Percentiles rank a stretch among this genome's conserved stretches.
Evolutionary conservation across 495 filamentous ascomycete genomes (phyloP).

Genomic region (Penicillium tannophilum): DNA sequence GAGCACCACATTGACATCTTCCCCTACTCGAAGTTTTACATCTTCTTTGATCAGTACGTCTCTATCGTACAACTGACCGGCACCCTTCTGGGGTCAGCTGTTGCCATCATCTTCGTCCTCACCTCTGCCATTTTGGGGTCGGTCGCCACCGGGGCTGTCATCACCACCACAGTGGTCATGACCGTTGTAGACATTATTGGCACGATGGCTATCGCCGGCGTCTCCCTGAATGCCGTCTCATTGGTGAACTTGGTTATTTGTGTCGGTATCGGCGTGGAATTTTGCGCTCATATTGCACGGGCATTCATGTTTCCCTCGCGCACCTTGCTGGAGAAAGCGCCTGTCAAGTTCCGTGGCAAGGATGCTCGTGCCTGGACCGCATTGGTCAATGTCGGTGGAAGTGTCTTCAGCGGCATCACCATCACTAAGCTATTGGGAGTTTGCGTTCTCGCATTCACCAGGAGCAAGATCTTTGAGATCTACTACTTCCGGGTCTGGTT

Average conservation of each 20-base stretch:
- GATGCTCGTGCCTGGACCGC: conserved; percentile 90
- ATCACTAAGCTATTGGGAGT: conserved; percentile 94
- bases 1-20: conserved; percentile 77
- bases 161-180: conserved; percentile 87
- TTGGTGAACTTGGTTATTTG: conserved; percentile 98
- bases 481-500: conserved; percentile 99
- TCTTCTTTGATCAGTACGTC: conserved; percentile 98
- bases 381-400: conserved; percentile 88
- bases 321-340: conserved; percentile 72
- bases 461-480: conserved; percentile 98
- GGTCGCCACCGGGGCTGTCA: conserved; percentile 73
- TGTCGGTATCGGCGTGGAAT: conserved; percentile 93
- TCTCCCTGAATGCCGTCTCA: conserved; percentile 93
- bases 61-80: conserved; percentile 78
- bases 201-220: conserved; percentile 83
- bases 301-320: conserved; percentile 92
- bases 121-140: conserved; percentile 82
- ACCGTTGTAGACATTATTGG: conserved; percentile 93
- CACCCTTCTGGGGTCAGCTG: conserved; percentile 76
- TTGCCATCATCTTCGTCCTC: conserved; percentile 80
- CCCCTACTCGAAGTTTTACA: conserved; percentile 95
- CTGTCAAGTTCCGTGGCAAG: conserved; percentile 64
- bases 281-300: conserved; percentile 94
- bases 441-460: conserved; percentile 87
- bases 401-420: conserved; percentile 94